phyloP scores from a whole-genome alignment of 23 red algal genomes.

The Cyanidium caldarium region DNA sequence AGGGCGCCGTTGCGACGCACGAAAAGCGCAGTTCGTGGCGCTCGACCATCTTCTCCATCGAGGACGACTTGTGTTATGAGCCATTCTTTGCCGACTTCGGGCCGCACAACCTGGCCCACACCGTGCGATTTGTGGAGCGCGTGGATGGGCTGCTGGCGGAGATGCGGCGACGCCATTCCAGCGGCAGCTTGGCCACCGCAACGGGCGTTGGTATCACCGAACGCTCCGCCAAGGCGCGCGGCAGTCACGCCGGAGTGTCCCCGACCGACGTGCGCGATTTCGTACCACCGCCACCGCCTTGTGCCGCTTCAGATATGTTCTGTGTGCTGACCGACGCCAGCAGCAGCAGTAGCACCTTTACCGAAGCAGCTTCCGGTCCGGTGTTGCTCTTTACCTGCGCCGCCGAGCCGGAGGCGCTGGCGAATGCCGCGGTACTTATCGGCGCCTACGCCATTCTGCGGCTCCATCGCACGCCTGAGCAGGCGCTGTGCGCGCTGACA shows the following conservation, averaged over 20 bases:
- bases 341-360: neutral
- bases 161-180: neutral
- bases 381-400: neutral
- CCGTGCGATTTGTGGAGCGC: neutral
- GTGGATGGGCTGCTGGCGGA: neutral
- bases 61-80: constrained; percentile 10
- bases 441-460: constrained; percentile 9
- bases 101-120: constrained; percentile 15
- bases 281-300: too few relatives aligned
- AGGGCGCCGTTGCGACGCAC: too few relatives aligned
- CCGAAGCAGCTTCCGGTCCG: neutral
- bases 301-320: too few relatives aligned
- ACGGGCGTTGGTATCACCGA: neutral
- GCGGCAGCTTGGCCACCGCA: too few relatives aligned
- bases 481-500: neutral
- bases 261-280: neutral
- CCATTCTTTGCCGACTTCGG: constrained; percentile 21
- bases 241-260: neutral
- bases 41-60: neutral
- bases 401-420: neutral
- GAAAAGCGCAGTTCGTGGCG: neutral
- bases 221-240: neutral
- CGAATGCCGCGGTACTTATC: constrained; percentile 12
- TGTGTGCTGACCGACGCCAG: neutral
- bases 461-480: neutral